A percentile compares a stretch with the other conserved stretches of the same genome.
Evolutionary conservation across 305 asterid species (phyloP).

Genomic region (Ruellia speciosa): DNA sequence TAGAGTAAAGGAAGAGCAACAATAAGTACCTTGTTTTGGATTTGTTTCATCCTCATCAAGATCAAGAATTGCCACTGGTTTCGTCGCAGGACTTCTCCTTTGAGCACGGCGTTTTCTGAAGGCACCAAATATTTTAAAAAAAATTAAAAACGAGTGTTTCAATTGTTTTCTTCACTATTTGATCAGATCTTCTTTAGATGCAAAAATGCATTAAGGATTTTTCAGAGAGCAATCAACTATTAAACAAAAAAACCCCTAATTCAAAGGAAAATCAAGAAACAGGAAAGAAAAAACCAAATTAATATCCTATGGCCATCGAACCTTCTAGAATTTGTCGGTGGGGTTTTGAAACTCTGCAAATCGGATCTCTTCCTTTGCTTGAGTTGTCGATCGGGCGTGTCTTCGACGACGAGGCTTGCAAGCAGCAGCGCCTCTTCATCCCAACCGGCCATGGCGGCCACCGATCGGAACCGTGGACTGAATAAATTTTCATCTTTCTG

Average conservation of each 20-base stretch:
- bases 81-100: constrained; percentile 39
- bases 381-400: constrained; percentile 62
- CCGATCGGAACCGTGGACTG: constrained; percentile 81
- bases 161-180: neutral
- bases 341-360: constrained; percentile 40
- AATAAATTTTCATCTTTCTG: constrained; percentile 35
- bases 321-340: constrained; percentile 84
- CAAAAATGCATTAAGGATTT: neutral
- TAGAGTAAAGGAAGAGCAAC: neutral
- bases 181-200: neutral
- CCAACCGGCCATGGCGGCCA: constrained; percentile 98
- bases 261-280: neutral
- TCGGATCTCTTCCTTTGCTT: constrained; percentile 53
- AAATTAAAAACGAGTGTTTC: too few relatives aligned
- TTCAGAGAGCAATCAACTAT: neutral
- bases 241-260: neutral
- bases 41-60: constrained; percentile 58
- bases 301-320: constrained; percentile 9
- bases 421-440: constrained; percentile 80
- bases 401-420: constrained; percentile 69
- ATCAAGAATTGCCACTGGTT: constrained; percentile 45
- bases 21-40: constrained; percentile 41
- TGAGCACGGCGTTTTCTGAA: constrained; percentile 62
- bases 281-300: neutral
- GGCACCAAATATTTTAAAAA: neutral